Evolutionary conservation across 2,329 filamentous ascomycete genomes (phyloP), one percentile per base, ranked within the genome.

Genomic region (Dothidotthia symphoricarpi): DNA sequence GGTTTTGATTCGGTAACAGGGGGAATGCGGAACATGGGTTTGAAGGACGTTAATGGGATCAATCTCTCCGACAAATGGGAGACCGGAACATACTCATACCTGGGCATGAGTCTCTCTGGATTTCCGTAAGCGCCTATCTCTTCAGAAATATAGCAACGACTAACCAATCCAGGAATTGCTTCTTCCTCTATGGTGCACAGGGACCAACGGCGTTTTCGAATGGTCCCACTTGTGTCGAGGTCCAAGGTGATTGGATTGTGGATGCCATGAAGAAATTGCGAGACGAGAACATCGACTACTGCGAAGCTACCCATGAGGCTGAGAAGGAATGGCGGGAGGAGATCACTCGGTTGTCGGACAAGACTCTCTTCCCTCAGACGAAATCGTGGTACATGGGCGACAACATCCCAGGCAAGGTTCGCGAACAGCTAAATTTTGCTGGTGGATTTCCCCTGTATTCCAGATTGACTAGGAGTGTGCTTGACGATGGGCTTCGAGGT

Each of bases 141-240:
- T 11, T 6, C 3, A 3, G 19, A 5, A n/a, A 10, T n/a, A 15
- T 24, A 13, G 25, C 5, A 16, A 22, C 25, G 28, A 16, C 43
- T 49, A 27, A 47, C 19, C 10, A 22, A 16, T 22, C 10, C 14
- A 60, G 55, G 1, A 71, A 71, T 45, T 63, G 69, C 55, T 70
- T 71, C 57, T 67, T 68, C 60, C 53, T 71, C 10, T 73, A 74
- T 47, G 70, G 71, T 2, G 64, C 70, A 4, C 71, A 73, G 39
- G 71, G 68, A 0, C 71, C 70, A 0, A 73, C 71, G 0, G 70
- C 70, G 3, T 72, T 73, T 51, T 65, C 61, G 36, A 74, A 74
- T 34, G 70, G 71, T 0, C 70, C 71, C 2, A 69, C 61, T 19
- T 73, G 69, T 43, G 59, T 71, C 15, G 69, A 73, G 42, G 58